phyloP scores from a whole-genome alignment of 164 flowering plant genomes.

The Akebia trifoliata region DNA sequence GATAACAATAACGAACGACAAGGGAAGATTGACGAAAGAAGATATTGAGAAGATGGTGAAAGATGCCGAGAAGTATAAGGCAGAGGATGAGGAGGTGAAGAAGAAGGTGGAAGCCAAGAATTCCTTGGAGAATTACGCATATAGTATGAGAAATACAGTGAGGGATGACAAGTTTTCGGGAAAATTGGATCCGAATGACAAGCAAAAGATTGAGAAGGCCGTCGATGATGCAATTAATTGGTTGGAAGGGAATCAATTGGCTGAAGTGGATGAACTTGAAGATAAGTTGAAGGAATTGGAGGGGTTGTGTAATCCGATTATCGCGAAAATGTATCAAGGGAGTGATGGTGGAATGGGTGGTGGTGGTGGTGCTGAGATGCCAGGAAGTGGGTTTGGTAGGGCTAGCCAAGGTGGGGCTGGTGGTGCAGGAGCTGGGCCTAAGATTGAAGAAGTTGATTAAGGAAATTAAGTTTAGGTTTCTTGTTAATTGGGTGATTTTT shows the following conservation, averaged over 20 bases:
- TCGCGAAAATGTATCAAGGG: conserved; percentile 31
- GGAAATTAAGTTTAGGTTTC: too few relatives aligned
- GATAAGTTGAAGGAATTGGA: conserved; percentile 38
- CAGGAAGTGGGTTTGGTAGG: conserved; percentile 10
- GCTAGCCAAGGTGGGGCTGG: conserved; percentile 8
- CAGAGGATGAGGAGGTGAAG: conserved; percentile 28
- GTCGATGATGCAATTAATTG: conserved; percentile 27
- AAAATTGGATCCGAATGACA: conserved; percentile 26
- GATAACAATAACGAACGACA: conserved; percentile 24
- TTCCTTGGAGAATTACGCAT: conserved; percentile 31
- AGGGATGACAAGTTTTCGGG: conserved; percentile 27
- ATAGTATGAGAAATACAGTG: conserved; percentile 32
- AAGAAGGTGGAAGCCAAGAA: conserved; percentile 34
- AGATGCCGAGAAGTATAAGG: conserved; percentile 23
- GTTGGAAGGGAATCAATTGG: conserved; percentile 34
- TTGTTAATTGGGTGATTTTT: too few relatives aligned
- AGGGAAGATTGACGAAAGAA: conserved; percentile 25
- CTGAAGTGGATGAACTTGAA: conserved; percentile 32
- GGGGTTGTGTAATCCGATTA: conserved; percentile 28
- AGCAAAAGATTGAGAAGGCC: conserved; percentile 35
- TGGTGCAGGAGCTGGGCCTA: conserved; percentile 25
- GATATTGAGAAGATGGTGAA: conserved; percentile 29
- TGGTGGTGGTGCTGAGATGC: conserved; percentile 21
- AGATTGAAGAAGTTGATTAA: conserved; percentile 24
- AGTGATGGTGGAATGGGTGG: conserved; percentile 5